Conservation (phyloP, 495 filamentous ascomycete species). For the Penicillium malachiteum region DNA sequence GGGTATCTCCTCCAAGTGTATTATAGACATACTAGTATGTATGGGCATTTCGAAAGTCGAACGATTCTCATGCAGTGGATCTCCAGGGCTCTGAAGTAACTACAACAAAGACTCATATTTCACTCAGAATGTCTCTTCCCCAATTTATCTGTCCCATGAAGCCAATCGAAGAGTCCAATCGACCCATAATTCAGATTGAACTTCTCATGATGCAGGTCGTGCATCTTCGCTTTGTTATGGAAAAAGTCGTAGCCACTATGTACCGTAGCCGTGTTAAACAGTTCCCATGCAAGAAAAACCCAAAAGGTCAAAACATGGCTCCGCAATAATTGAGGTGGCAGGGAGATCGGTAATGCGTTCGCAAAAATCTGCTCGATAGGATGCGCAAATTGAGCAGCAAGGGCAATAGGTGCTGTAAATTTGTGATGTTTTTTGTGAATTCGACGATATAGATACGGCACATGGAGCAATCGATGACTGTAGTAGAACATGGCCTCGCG, state of each 20-base stretch:
- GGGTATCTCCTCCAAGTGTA: too few relatives aligned
- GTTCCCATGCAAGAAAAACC: conserved; percentile 43
- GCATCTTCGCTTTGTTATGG: conserved; percentile 39
- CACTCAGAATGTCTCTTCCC: conserved; percentile 22
- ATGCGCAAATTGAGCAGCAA: conserved; percentile 59
- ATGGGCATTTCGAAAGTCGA: too few relatives aligned
- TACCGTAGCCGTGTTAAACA: conserved; percentile 51
- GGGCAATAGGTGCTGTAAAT: conserved; percentile 58
- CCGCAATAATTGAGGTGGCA: conserved; percentile 48
- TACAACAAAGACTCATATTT: not conserved
- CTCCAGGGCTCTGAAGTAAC: too few relatives aligned
- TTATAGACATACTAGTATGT: too few relatives aligned
- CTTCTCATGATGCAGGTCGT: conserved; percentile 53
- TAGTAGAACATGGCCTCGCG: conserved; percentile 59
- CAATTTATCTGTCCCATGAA: conserved; percentile 36
- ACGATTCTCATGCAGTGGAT: too few relatives aligned
- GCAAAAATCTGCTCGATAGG: conserved; percentile 57
- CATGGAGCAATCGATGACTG: conserved; percentile 54
- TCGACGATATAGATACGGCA: conserved; percentile 42
- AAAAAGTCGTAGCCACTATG: conserved; percentile 59
- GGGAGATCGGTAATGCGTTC: conserved; percentile 51
- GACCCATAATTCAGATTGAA: conserved; percentile 39
- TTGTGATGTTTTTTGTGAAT: conserved; percentile 60
- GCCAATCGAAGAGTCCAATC: conserved; percentile 36
- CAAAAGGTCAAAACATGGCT: conserved; percentile 54